Evolutionary conservation across 768 basidiomycete genomes (phyloP).

Genomic region (Lentinula sp.): DNA sequence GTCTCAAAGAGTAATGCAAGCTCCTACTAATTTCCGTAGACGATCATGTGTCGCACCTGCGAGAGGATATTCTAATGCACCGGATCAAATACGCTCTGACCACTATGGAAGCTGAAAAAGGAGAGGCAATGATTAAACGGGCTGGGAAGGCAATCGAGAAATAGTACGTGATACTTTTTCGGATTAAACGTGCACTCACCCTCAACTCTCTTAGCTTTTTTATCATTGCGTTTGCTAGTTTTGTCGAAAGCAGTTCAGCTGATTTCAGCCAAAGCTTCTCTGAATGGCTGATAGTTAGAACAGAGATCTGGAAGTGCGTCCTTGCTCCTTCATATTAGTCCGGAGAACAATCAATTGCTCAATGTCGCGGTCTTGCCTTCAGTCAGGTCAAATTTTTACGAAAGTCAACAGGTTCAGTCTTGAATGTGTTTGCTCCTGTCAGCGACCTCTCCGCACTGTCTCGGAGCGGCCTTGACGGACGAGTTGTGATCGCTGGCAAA

Average conservation of each 20-base stretch:
- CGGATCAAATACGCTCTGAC: slow-evolving; percentile 84
- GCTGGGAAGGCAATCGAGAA: slow-evolving; percentile 79
- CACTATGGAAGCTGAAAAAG: slow-evolving; percentile 60
- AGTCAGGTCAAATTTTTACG: slow-evolving; percentile 87
- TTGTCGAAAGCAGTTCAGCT: slow-evolving; percentile 55
- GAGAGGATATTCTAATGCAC: slow-evolving; percentile 81
- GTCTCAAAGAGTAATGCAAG: background rate
- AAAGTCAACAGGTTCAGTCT: slow-evolving; percentile 69
- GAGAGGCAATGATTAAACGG: slow-evolving; percentile 51
- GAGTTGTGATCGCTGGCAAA: slow-evolving; percentile 57
- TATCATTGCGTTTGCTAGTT: slow-evolving; percentile 89
- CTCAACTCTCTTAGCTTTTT: slow-evolving; percentile 62
- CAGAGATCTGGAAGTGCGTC: slow-evolving; percentile 90
- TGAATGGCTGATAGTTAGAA: slow-evolving; percentile 77
- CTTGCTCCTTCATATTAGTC: background rate
- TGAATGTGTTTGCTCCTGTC: slow-evolving; percentile 89
- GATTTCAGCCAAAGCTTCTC: slow-evolving; percentile 67
- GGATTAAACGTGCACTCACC: background rate
- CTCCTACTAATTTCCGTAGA: slow-evolving; percentile 34
- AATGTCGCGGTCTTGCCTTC: background rate
- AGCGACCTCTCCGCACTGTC: slow-evolving; percentile 83
- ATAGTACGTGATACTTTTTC: slow-evolving; percentile 55
- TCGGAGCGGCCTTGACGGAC: slow-evolving; percentile 52
- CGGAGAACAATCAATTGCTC: background rate
- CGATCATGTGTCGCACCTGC: slow-evolving; percentile 86